These are phyloP conservation scores for Mortierella claussenii DNA, from an alignment of 192 early-diverging fungal genomes.

Conservation along the genomic window DNA sequence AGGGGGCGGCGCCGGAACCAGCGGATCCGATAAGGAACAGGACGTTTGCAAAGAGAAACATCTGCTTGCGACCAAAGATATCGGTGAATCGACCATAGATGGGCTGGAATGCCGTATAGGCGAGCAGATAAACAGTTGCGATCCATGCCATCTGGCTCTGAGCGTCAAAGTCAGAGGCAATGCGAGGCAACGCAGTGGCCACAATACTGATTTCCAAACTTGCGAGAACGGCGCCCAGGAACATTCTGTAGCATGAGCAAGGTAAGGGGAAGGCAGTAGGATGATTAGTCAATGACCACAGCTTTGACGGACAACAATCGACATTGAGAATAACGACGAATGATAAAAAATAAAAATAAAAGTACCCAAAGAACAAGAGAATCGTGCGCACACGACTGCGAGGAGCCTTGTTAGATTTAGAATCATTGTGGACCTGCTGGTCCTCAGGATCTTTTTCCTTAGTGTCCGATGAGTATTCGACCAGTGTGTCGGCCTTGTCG, in stretches of 20 bases:
- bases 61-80: constrained; percentile 66
- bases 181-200: constrained; percentile 74
- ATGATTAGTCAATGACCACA: too few relatives aligned
- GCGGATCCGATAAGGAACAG: constrained; percentile 53
- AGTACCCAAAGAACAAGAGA: constrained; percentile 1
- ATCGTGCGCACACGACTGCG: neutral
- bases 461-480: too few relatives aligned
- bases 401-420: neutral
- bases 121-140: constrained; percentile 76
- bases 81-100: constrained; percentile 86
- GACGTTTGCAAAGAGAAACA: constrained; percentile 29
- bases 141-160: constrained; percentile 84
- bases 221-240: constrained; percentile 74
- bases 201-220: constrained; percentile 87
- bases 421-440: neutral
- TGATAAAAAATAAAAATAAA: neutral
- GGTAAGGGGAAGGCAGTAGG: neutral
- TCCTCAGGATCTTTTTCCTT: neutral
- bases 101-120: constrained; percentile 75
- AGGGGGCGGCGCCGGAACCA: constrained; percentile 57
- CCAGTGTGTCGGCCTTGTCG: too few relatives aligned
- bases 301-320: too few relatives aligned
- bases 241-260: constrained; percentile 50
- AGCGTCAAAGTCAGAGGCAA: constrained; percentile 75
- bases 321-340: neutral